Percentiles rank a stretch among this genome's conserved stretches.
These are phyloP conservation scores for Nymphaea colorata DNA, from an alignment of 164 flowering plant genomes.

Conservation along the genomic window DNA sequence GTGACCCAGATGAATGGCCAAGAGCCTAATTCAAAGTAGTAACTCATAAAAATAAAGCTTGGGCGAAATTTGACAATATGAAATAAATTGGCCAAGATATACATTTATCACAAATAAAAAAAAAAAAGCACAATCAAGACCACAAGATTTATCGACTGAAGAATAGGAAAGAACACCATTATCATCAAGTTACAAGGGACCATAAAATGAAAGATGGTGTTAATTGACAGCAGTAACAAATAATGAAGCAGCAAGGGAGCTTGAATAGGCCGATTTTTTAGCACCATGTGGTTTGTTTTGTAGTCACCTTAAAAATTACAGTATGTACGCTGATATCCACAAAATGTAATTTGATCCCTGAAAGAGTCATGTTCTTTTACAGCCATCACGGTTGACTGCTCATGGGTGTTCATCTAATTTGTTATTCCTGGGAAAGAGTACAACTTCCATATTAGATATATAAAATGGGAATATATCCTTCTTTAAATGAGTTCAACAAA, in stretches of 20 bases:
- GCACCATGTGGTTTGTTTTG: constrained; percentile 16
- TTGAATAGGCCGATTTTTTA: constrained; percentile 12
- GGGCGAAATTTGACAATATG: no score
- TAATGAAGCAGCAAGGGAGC: constrained; percentile 27
- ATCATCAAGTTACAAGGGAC: constrained; percentile 28
- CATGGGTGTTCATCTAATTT: not conserved
- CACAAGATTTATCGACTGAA: constrained; percentile 20
- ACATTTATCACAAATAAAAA: constrained; percentile 1
- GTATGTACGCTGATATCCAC: constrained; percentile 12
- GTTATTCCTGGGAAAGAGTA: not conserved
- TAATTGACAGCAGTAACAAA: constrained; percentile 19
- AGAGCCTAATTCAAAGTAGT: constrained; percentile 15
- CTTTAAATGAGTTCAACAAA: not conserved
- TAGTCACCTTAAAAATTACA: constrained; percentile 31
- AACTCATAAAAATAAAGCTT: no score
- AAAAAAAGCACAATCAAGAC: constrained; percentile 14
- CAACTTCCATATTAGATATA: not conserved
- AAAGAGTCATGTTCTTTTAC: constrained; percentile 10
- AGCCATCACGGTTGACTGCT: constrained; percentile 4
- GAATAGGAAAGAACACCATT: constrained; percentile 15
- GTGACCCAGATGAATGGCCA: constrained; percentile 25
- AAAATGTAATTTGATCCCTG: constrained; percentile 4
- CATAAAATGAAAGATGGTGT: constrained; percentile 15
- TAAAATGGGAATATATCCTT: not conserved
- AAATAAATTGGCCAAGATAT: not conserved